Evolutionary conservation across 768 basidiomycete species (phyloP), one percentile per base, ranked within the genome.

Genomic region (Trametes meyenii): DNA sequence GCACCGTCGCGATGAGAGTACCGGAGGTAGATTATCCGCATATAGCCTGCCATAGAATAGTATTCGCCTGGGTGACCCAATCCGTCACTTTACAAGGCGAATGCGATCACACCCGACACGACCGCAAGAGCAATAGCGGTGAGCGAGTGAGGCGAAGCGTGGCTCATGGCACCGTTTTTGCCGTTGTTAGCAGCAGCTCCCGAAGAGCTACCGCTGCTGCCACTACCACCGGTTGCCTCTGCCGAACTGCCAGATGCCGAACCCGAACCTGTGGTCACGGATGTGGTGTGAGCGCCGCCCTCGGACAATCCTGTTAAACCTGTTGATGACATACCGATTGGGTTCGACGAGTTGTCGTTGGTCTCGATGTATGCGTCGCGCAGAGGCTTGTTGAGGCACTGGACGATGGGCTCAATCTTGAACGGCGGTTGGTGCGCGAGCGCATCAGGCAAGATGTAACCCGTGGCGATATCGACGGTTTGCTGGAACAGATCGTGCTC

Each of bases 401-500:
- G 64, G 59, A 87, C 77, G 70, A 96, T 88, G 17, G 90, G 87
- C 74, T 83, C 76, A 62, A 96, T 87, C 48, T 78, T 83, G 78
- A 92, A 87, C 17, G 76, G 56, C 19, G 86, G 86, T 39, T 81
- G 75, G 70, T 83, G 83, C 3, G 87, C 85, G 62, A 92, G 76
- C 6, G 90, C 93, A 69, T 87, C 85, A 2, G 93, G 93, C 16
- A 94, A 81, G 69, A 94, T 86, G 77, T 94, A 94, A 39, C 90
- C 92, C 40, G 88, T 89, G 3, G 93, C 92, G 21, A 95, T 81
- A 62, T 94, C 89, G 45, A 94, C 92, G 1, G 86, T 81, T 72
- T 94, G 88, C 73, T 88, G 85, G 79, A 92, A 94, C 36, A 94
- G 80, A 74, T 94, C 93, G 71, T 92, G 89, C 73, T 92, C 90